Base-by-base conservation (phyloP, 805 yeast genomes). In the Lipomyces yamadae region DNA sequence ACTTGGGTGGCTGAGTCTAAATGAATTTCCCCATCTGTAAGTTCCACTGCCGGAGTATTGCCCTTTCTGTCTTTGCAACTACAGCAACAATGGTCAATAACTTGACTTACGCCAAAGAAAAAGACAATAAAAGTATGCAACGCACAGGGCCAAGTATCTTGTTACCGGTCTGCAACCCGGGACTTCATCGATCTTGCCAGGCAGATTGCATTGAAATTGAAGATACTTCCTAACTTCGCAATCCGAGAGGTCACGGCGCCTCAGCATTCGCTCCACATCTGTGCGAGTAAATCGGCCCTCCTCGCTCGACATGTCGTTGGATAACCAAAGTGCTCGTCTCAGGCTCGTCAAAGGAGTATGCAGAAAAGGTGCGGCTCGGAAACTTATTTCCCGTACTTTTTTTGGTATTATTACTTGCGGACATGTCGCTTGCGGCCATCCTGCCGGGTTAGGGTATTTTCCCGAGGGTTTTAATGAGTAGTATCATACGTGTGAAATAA, bases 101-200 rank as follows among this genome's bases (percentile, higher is more conserved):
- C 48, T 15, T 42, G 6, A 5, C 8, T 42, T 7, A 24, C 48
- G n/a, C 29, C 29, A 42, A 15, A 6, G 15, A 42, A 42, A 5
- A 42, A 13, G 7, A 37, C 48, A 35, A 35, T 35, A 37, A 37
- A 11, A 8, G 39, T 37, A 37, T 37, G 13, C 6, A 8, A 11
- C 63, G 24, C 57, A 64, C 67, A 64, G 52, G 2, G 67, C 67
- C 56, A 64, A 64, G 50, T 64, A 64, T 42, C 67, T 60, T 8
- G 53, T 39, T n/a, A 64, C 30, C 0, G 59, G 62, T 15, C 60
- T 15, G 59, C 67, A 64, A 5, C 45, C 32, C 13, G 63, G 35
- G 33, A 15, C 55, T 18, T 48, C 63, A 34, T 60, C 63, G 34
- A 58, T 58, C 11, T 34, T 54, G 30, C 50, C 8, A 6, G 68